A percentile compares a stretch with the other conserved stretches of the same genome.
Evolutionary conservation across 257 asterid genomes (phyloP).

Genomic region (Linaria vulgaris): DNA sequence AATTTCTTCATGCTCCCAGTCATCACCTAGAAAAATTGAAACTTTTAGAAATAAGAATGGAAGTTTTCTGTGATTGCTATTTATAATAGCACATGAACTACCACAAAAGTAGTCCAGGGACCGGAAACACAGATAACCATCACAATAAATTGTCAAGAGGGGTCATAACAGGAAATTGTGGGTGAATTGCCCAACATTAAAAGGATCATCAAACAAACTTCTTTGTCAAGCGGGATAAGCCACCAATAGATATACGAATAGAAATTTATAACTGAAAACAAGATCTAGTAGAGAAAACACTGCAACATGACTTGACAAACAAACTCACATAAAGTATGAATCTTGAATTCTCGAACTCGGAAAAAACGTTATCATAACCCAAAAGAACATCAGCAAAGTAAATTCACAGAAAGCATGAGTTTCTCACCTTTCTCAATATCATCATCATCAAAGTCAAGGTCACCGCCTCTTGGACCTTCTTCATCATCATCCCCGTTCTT

Average conservation of each 20-base stretch:
- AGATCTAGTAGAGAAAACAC: neutral
- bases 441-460: conserved; percentile 91
- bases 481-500: conserved; percentile 83
- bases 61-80: conserved; percentile 2
- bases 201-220: neutral
- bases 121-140: conserved; percentile 5
- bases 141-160: neutral
- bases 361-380: neutral
- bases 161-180: too few relatives aligned
- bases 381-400: neutral
- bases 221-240: neutral
- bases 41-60: conserved; percentile 12
- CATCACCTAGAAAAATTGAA: conserved; percentile 64
- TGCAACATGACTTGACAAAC: neutral
- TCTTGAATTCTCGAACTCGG: neutral
- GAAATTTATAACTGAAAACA: conserved; percentile 2
- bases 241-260: conserved; percentile 1
- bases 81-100: neutral
- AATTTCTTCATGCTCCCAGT: conserved; percentile 99
- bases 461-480: conserved; percentile 98
- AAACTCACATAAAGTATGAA: neutral
- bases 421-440: conserved; percentile 87
- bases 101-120: conserved; percentile 1
- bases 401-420: conserved; percentile 8
- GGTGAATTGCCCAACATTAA: too few relatives aligned